These are phyloP conservation scores for Kuraishia molischiana DNA, from an alignment of 805 yeast species.

Conservation along the genomic window DNA sequence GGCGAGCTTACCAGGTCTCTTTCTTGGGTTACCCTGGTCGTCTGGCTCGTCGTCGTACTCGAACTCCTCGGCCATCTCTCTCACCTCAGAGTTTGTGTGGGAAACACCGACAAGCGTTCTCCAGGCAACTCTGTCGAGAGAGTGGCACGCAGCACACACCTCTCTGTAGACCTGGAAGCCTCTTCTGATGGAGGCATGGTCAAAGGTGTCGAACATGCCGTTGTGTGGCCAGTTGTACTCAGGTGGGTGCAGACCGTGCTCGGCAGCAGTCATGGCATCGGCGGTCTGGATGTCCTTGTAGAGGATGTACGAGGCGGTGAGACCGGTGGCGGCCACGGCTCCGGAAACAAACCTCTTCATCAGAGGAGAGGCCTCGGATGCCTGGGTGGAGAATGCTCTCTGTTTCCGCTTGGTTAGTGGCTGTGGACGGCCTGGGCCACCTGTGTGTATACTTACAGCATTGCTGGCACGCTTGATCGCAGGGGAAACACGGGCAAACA, in stretches of 20 bases:
- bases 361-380: slow-evolving; percentile 20
- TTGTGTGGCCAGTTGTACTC: slow-evolving; percentile 88
- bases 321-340: slow-evolving; percentile 64
- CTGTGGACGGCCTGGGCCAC: no score
- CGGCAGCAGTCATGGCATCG: slow-evolving; percentile 96
- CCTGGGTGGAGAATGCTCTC: slow-evolving; percentile 22
- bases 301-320: slow-evolving; percentile 70
- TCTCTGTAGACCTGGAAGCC: slow-evolving; percentile 98
- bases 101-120: slow-evolving; percentile 96
- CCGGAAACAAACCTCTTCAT: slow-evolving; percentile 47
- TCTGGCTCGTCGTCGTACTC: slow-evolving; percentile 97
- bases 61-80: slow-evolving; percentile 89
- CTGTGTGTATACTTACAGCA: no score
- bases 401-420: slow-evolving; percentile 5
- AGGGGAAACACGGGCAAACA: slow-evolving; percentile 24
- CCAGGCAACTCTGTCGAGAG: slow-evolving; percentile 96
- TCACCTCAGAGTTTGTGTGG: slow-evolving; percentile 83
- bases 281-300: slow-evolving; percentile 84
- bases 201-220: slow-evolving; percentile 86
- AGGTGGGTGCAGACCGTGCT: slow-evolving; percentile 97
- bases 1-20: slow-evolving; percentile 96
- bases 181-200: slow-evolving; percentile 94
- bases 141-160: slow-evolving; percentile 99
- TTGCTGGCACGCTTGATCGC: slow-evolving; percentile 23
- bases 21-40: slow-evolving; percentile 94